Percentiles rank a stretch among this genome's conserved stretches.
Evolutionary conservation across 2,329 filamentous ascomycete species (phyloP).

Genomic region (Penicillium sp.): DNA sequence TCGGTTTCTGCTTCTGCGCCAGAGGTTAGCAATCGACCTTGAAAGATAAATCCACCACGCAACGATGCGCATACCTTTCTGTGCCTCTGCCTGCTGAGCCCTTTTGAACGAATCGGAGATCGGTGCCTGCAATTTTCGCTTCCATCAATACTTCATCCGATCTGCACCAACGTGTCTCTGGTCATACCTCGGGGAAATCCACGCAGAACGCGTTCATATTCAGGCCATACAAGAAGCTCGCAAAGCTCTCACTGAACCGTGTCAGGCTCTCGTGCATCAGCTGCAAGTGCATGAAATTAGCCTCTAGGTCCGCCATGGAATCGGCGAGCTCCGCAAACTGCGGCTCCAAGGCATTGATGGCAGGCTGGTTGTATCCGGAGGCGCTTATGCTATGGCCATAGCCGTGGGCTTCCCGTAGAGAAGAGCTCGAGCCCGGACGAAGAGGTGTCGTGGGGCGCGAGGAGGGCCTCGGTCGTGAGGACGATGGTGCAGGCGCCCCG

Average conservation of each 20-base stretch:
- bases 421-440: slow-evolving; percentile 85
- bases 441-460: slow-evolving; percentile 91
- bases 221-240: slow-evolving; percentile 89
- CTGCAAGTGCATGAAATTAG: slow-evolving; percentile 96
- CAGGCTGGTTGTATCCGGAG: slow-evolving; percentile 57
- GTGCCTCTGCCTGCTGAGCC: slow-evolving; percentile 62
- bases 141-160: not conserved
- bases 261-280: slow-evolving; percentile 94
- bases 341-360: slow-evolving; percentile 79
- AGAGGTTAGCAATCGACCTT: slow-evolving; percentile 14
- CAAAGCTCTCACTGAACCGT: slow-evolving; percentile 94
- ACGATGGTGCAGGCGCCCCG: slow-evolving; percentile 46
- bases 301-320: slow-evolving; percentile 91
- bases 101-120: slow-evolving; percentile 80
- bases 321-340: slow-evolving; percentile 93
- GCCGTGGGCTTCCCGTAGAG: slow-evolving; percentile 76
- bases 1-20: slow-evolving; percentile 42
- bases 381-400: slow-evolving; percentile 45
- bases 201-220: slow-evolving; percentile 99
- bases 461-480: slow-evolving; percentile 63
- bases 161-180: not conserved
- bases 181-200: slow-evolving; percentile 84
- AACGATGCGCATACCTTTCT: slow-evolving; percentile 43
- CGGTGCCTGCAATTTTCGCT: slow-evolving; percentile 64
- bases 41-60: not conserved